A percentile compares a stretch with the other conserved stretches of the same genome.
These are phyloP conservation scores for Peziza echinospora DNA, from an alignment of 495 filamentous ascomycete genomes.

Conservation along the genomic window DNA sequence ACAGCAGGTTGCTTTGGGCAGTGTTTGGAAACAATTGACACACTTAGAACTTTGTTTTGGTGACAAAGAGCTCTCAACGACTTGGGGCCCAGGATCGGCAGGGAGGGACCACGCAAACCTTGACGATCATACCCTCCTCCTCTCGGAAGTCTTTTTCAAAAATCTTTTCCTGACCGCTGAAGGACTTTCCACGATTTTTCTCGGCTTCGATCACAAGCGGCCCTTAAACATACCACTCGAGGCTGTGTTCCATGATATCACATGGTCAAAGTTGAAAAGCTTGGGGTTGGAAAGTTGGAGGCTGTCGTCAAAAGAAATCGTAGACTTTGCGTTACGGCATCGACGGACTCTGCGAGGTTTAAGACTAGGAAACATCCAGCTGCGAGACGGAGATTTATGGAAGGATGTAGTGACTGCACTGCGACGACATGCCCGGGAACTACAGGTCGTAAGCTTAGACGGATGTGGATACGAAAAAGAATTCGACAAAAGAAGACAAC, in stretches of 20 bases:
- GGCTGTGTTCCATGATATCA: constrained; percentile 15
- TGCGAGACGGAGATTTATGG: constrained; percentile 15
- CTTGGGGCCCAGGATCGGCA: constrained; percentile 1
- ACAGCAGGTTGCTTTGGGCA: constrained; percentile 3
- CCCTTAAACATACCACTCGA: constrained; percentile 17
- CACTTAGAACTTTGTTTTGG: constrained; percentile 19
- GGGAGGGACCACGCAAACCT: constrained; percentile 16
- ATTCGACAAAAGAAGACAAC: background rate
- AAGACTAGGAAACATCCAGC: constrained; percentile 15
- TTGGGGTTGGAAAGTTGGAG: constrained; percentile 19
- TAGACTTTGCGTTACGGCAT: constrained; percentile 14
- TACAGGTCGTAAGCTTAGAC: background rate
- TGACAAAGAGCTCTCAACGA: constrained; percentile 4
- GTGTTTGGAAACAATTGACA: constrained; percentile 13
- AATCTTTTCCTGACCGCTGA: constrained; percentile 11
- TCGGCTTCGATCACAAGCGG: constrained; percentile 16
- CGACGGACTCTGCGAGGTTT: constrained; percentile 13
- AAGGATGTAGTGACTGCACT: constrained; percentile 13
- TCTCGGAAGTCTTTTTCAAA: constrained; percentile 10
- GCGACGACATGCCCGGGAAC: background rate
- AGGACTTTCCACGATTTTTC: constrained; percentile 16
- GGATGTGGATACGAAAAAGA: background rate
- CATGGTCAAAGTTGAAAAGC: constrained; percentile 15
- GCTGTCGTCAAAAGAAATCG: constrained; percentile 14
- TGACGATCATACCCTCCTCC: constrained; percentile 11